Conservation (phyloP, 495 filamentous ascomycete genomes). For the Penicillium atrosanguineum region DNA sequence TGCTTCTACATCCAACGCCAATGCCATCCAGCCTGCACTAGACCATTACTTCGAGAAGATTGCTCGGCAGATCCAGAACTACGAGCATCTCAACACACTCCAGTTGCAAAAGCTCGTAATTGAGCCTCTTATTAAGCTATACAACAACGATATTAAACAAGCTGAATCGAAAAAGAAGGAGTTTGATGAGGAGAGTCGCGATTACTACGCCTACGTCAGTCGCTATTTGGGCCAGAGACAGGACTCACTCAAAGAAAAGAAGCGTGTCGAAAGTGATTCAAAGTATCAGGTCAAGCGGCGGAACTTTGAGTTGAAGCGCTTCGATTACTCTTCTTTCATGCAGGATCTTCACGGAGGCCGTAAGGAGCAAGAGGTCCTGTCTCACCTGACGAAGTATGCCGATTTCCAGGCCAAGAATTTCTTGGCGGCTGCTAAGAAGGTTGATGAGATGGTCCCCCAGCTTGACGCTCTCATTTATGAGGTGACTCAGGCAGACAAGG, state of each 20-base stretch:
- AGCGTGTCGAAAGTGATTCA: conserved; percentile 85
- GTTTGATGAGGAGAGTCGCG: conserved; percentile 96
- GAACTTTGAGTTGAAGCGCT: conserved; percentile 94
- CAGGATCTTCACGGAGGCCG: conserved; percentile 95
- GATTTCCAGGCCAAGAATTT: conserved; percentile 86
- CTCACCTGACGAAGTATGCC: conserved; percentile 91
- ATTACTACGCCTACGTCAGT: conserved; percentile 93
- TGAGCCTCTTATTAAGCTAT: conserved; percentile 87
- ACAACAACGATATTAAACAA: conserved; percentile 95
- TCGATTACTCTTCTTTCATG: conserved; percentile 99
- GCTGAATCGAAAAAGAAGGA: conserved; percentile 96
- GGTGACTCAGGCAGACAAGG: conserved; percentile 88
- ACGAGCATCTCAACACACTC: conserved; percentile 77
- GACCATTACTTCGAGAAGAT: conserved; percentile 99
- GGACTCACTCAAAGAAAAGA: conserved; percentile 96
- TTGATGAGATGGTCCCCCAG: conserved; percentile 85
- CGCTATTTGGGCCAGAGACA: conserved; percentile 93
- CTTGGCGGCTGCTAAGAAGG: conserved; percentile 75
- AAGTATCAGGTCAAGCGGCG: conserved; percentile 94
- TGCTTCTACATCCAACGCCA: conserved; percentile 84
- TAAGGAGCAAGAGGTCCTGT: conserved; percentile 96
- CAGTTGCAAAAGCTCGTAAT: conserved; percentile 92
- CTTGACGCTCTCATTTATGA: conserved; percentile 88
- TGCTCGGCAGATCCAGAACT: conserved; percentile 81
- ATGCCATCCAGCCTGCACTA: conserved; percentile 90